A percentile compares a stretch with the other conserved stretches of the same genome.
phyloP scores from a whole-genome alignment of 345 rosid genomes.

The Geranium brycei region DNA sequence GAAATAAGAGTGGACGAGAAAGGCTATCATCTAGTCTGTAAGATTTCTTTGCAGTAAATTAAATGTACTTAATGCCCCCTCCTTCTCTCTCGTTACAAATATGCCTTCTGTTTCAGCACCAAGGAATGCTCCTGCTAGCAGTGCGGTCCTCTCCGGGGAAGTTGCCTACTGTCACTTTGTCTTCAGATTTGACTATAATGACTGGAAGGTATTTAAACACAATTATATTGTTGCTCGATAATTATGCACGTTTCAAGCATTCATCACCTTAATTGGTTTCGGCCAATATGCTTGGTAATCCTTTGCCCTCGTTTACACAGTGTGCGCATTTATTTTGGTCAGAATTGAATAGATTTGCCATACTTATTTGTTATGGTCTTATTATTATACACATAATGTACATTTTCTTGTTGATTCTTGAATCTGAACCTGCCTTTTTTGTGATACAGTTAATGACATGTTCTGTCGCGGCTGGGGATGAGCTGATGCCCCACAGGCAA shows the following conservation, averaged over 20 bases:
- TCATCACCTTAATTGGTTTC: neutral
- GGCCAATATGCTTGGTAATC: too few relatives aligned
- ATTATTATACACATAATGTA: neutral
- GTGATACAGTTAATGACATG: slow-evolving; percentile 41
- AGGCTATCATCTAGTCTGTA: slow-evolving; percentile 68
- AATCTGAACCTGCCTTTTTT: neutral
- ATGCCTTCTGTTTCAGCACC: slow-evolving; percentile 36
- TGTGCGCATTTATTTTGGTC: too few relatives aligned
- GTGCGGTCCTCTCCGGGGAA: slow-evolving; percentile 40
- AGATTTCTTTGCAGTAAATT: slow-evolving; percentile 12
- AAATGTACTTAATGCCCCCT: neutral
- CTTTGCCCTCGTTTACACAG: too few relatives aligned
- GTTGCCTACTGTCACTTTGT: slow-evolving; percentile 66
- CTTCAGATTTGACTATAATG: slow-evolving; percentile 74
- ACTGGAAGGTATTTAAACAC: slow-evolving; percentile 58
- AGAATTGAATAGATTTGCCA: too few relatives aligned
- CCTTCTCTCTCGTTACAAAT: neutral
- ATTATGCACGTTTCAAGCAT: neutral
- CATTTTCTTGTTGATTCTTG: neutral
- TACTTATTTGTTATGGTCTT: neutral
- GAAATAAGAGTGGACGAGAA: slow-evolving; percentile 40
- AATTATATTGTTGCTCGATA: neutral
- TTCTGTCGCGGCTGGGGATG: slow-evolving; percentile 45
- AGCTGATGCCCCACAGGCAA: slow-evolving; percentile 60
- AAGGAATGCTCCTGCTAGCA: slow-evolving; percentile 64